These are phyloP conservation scores for Neofusicoccum ribis DNA, from an alignment of 2,329 filamentous ascomycete species.

Conservation along the genomic window DNA sequence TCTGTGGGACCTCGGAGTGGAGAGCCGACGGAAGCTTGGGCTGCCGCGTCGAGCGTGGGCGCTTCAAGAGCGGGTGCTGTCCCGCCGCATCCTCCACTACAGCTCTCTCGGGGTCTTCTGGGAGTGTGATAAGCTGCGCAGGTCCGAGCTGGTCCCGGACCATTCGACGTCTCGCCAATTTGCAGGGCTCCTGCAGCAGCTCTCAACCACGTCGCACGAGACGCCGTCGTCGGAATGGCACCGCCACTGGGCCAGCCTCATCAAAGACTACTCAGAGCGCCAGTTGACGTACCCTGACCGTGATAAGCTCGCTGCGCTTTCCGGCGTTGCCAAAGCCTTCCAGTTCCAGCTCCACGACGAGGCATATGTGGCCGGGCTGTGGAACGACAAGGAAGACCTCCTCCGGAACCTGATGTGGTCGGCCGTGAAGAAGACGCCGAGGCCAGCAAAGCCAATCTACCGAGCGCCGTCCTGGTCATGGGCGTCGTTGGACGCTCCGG, in stretches of 20 bases:
- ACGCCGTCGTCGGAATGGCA: not conserved
- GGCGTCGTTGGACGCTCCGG: not conserved
- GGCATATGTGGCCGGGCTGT: conserved; percentile 5
- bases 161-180: not conserved
- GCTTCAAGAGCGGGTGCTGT: not conserved
- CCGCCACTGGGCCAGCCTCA: not conserved
- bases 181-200: conserved; percentile 1
- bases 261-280: conserved; percentile 8
- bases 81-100: not conserved
- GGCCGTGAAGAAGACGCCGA: not conserved
- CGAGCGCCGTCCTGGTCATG: conserved; percentile 11
- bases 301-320: not conserved
- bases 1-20: conserved; percentile 1
- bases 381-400: conserved; percentile 1
- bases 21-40: not conserved
- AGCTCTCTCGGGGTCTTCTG: not conserved
- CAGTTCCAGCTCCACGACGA: not conserved
- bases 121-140: not conserved
- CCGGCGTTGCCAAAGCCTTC: not conserved
- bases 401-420: not conserved
- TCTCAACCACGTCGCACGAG: not conserved
- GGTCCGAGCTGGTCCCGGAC: not conserved
- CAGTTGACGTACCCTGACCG: conserved; percentile 1
- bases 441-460: not conserved
- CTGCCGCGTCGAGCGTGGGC: not conserved